Conservation (phyloP, 2,329 filamentous ascomycete genomes). For the Cordyceps militaris region DNA sequence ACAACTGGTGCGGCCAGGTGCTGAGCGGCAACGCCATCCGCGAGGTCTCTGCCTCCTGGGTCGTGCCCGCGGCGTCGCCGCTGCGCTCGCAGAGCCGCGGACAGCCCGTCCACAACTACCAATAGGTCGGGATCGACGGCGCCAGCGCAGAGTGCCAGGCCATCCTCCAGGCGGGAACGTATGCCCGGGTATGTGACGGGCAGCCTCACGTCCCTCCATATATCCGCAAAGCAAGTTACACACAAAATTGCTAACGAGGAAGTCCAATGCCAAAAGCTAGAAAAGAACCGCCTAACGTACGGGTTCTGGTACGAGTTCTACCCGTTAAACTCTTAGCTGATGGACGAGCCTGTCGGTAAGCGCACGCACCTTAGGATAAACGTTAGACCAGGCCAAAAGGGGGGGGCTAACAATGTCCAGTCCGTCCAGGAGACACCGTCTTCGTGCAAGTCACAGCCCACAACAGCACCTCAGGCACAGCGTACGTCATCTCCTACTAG, state of each 20-base stretch:
- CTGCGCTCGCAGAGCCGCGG: neutral
- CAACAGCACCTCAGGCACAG: neutral
- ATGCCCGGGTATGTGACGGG: neutral
- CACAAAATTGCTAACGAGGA: neutral
- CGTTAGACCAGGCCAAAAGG: neutral
- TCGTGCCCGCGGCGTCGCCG: neutral
- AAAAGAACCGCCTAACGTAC: neutral
- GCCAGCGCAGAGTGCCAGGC: neutral
- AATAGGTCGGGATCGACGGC: neutral
- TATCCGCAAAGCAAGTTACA: no score
- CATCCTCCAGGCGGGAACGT: neutral
- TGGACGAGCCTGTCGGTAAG: neutral
- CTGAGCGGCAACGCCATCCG: neutral
- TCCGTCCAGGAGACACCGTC: neutral
- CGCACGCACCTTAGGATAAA: neutral
- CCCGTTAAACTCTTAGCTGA: neutral
- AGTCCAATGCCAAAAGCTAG: neutral
- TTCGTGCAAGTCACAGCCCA: neutral
- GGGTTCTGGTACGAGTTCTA: constrained; percentile 5
- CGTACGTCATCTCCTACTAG: neutral
- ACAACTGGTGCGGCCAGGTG: constrained; percentile 1
- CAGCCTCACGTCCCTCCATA: no score
- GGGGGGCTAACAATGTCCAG: no score
- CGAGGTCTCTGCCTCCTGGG: neutral
- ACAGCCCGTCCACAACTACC: neutral